A percentile compares a stretch with the other conserved stretches of the same genome.
phyloP scores from a whole-genome alignment of 2,329 filamentous ascomycete species.

The Pseudogymnoascus sp. region DNA sequence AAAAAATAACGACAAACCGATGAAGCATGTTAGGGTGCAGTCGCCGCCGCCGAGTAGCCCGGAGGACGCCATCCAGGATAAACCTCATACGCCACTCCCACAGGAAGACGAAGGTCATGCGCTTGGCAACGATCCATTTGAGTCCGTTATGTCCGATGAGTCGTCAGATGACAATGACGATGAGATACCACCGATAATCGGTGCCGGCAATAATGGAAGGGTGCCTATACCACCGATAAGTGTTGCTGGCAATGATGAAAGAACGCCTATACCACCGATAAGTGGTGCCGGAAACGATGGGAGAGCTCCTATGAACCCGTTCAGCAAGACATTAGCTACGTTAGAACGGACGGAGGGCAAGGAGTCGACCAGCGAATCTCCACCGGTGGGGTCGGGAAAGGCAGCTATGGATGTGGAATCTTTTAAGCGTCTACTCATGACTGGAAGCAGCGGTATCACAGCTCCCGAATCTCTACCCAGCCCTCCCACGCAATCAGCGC shows the following conservation, averaged over 20 bases:
- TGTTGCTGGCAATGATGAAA: too few relatives aligned
- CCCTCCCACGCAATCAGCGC: constrained; percentile 24
- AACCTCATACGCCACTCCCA: constrained; percentile 26
- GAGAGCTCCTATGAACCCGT: constrained; percentile 43
- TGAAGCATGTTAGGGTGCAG: constrained; percentile 61
- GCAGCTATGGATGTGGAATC: constrained; percentile 65
- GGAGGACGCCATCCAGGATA: constrained; percentile 19
- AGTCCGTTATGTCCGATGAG: constrained; percentile 26
- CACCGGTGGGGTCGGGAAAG: constrained; percentile 26
- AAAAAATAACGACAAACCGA: constrained; percentile 39
- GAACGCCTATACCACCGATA: constrained; percentile 15
- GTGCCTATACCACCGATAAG: constrained; percentile 27
- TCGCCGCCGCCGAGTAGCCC: constrained; percentile 51
- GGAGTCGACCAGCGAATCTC: constrained; percentile 1
- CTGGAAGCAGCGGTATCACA: constrained; percentile 49
- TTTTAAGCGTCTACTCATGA: constrained; percentile 70
- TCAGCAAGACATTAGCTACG: constrained; percentile 49
- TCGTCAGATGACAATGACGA: constrained; percentile 23
- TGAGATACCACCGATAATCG: constrained; percentile 17
- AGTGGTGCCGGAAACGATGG: background rate
- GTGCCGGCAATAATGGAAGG: constrained; percentile 9
- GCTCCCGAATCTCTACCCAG: constrained; percentile 21
- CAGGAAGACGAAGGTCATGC: constrained; percentile 24
- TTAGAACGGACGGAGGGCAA: constrained; percentile 34
- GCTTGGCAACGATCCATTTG: constrained; percentile 26